Evolutionary conservation across 805 yeast species (phyloP).

Genomic region (Ogataea minuta): DNA sequence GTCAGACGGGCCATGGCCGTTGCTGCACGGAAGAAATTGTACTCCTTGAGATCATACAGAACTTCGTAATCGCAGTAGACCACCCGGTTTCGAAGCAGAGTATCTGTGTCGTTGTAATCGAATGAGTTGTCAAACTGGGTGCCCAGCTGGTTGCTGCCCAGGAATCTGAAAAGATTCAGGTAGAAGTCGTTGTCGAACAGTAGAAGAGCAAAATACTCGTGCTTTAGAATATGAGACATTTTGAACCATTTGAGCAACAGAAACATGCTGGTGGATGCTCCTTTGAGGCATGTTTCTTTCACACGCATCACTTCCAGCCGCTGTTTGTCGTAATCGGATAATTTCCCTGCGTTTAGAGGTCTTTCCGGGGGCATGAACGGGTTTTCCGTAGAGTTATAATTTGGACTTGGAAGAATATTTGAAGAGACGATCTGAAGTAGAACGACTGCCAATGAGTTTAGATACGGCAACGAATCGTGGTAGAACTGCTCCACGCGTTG

Average conservation of each 20-base stretch:
- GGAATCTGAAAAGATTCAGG: constrained; percentile 34
- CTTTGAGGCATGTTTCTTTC: constrained; percentile 63
- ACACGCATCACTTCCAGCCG: constrained; percentile 54
- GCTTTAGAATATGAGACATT: constrained; percentile 71
- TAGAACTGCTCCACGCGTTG: constrained; percentile 63
- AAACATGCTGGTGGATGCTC: constrained; percentile 51
- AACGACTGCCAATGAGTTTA: constrained; percentile 65
- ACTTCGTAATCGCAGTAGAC: constrained; percentile 34
- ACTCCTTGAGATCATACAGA: constrained; percentile 27
- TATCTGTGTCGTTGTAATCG: constrained; percentile 29
- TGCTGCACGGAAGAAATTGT: constrained; percentile 26
- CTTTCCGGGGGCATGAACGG: constrained; percentile 15
- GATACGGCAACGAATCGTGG: constrained; percentile 45
- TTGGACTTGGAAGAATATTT: constrained; percentile 33
- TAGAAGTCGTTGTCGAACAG: constrained; percentile 71
- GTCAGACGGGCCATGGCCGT: constrained; percentile 13
- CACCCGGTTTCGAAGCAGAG: constrained; percentile 28
- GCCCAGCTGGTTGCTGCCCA: constrained; percentile 31
- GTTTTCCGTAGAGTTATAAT: constrained; percentile 20
- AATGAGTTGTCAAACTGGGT: constrained; percentile 25
- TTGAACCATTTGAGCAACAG: constrained; percentile 75
- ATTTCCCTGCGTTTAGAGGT: constrained; percentile 17
- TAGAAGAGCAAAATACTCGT: constrained; percentile 67
- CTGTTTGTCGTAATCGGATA: constrained; percentile 32
- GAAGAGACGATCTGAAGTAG: constrained; percentile 62